Evolutionary conservation across 192 early-diverging fungal genomes (phyloP).

Genomic region (Coemansia sp.): DNA sequence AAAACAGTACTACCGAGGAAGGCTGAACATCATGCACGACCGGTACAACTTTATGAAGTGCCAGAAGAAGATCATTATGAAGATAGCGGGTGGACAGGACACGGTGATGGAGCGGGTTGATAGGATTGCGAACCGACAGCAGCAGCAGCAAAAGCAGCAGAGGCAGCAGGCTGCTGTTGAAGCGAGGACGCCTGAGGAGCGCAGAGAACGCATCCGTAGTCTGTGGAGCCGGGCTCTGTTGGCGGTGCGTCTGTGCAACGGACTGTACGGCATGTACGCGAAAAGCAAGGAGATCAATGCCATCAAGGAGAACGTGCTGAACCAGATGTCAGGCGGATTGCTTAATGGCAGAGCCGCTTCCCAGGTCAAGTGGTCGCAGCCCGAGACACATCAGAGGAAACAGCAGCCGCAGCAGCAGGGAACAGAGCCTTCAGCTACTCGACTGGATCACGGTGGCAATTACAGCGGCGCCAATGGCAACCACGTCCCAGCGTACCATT

Average conservation of each 20-base stretch:
- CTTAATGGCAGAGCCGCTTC: neutral
- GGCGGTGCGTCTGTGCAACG: conserved; percentile 30
- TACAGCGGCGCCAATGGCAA: neutral
- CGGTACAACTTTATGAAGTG: conserved; percentile 15
- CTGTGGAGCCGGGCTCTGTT: conserved; percentile 35
- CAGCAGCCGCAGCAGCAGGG: neutral
- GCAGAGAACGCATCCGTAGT: conserved; percentile 9
- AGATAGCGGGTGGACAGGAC: conserved; percentile 32
- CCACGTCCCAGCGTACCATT: neutral
- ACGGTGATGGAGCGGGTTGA: conserved; percentile 31
- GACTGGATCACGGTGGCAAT: neutral
- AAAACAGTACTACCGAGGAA: conserved; percentile 26
- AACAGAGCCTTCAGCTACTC: neutral
- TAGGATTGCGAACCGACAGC: neutral
- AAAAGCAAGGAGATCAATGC: conserved; percentile 8
- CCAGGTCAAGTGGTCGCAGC: conserved; percentile 2
- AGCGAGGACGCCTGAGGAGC: neutral
- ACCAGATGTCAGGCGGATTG: neutral
- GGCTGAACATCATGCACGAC: conserved; percentile 20
- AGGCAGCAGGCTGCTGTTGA: neutral
- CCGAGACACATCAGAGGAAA: neutral
- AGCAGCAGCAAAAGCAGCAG: neutral
- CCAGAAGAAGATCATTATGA: conserved; percentile 29
- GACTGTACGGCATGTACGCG: conserved; percentile 8
- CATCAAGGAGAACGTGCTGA: conserved; percentile 29